Evolutionary conservation across 1,139 yeast species (phyloP).

Genomic region (Geotrichum candidum): DNA sequence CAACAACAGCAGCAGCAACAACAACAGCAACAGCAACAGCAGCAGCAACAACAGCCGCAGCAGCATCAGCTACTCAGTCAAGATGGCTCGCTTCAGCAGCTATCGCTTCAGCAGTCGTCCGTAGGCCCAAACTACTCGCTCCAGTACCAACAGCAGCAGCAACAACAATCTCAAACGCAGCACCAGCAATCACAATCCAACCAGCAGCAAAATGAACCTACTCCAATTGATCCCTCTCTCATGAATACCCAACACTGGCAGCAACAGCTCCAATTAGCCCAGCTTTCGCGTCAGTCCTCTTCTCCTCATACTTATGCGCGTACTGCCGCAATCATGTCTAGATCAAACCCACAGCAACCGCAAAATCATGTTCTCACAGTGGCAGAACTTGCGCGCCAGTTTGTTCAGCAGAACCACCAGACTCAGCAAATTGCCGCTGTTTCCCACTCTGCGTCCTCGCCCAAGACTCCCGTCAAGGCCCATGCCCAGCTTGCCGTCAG

Average conservation of each 20-base stretch:
- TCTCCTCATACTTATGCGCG: constrained; percentile 88
- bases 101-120: constrained; percentile 27
- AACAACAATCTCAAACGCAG: constrained; percentile 18
- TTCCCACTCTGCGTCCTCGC: constrained; percentile 33
- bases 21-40: constrained; percentile 22
- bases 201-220: constrained; percentile 19
- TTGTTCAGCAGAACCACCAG: constrained; percentile 31
- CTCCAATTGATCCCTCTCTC: constrained; percentile 23
- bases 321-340: constrained; percentile 77
- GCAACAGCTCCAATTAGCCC: constrained; percentile 77
- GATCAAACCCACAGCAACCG: constrained; percentile 21
- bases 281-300: constrained; percentile 64
- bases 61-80: constrained; percentile 29
- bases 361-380: constrained; percentile 28
- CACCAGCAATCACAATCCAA: constrained; percentile 25
- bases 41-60: constrained; percentile 27
- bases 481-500: not conserved
- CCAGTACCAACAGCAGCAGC: constrained; percentile 23
- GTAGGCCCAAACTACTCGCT: not conserved
- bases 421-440: constrained; percentile 17
- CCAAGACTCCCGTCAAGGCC: constrained; percentile 31
- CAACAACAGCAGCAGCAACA: constrained; percentile 30
- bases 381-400: constrained; percentile 35
- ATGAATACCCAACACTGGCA: constrained; percentile 68
- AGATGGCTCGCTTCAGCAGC: constrained; percentile 33